phyloP scores from a whole-genome alignment of 257 asterid species.

The Scutellaria barbata region DNA sequence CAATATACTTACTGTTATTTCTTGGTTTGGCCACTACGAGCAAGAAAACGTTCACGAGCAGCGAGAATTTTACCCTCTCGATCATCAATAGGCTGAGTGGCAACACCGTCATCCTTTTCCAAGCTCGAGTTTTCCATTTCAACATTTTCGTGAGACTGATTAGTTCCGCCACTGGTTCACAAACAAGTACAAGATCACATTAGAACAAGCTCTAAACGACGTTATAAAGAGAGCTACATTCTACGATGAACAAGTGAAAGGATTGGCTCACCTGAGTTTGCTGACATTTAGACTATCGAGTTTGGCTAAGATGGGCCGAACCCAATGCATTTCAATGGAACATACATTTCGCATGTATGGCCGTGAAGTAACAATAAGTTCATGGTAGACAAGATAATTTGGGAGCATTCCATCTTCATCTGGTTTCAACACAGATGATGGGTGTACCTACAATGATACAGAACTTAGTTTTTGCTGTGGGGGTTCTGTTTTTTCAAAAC shows the following conservation, averaged over 20 bases:
- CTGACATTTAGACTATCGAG: slow-evolving; percentile 64
- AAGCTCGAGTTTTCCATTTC: slow-evolving; percentile 38
- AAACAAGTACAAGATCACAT: slow-evolving; percentile 24
- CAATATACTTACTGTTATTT: not conserved
- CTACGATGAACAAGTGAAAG: not conserved
- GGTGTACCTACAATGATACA: slow-evolving; percentile 68
- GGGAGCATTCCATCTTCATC: slow-evolving; percentile 95
- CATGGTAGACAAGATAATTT: slow-evolving; percentile 78
- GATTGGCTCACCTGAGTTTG: slow-evolving; percentile 65
- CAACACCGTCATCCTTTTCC: slow-evolving; percentile 40
- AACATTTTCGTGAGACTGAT: slow-evolving; percentile 38
- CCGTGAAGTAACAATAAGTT: slow-evolving; percentile 77
- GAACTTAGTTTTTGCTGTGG: not conserved
- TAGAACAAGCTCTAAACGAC: not conserved
- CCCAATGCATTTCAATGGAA: slow-evolving; percentile 85
- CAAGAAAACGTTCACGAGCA: slow-evolving; percentile 62
- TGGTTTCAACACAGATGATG: slow-evolving; percentile 72
- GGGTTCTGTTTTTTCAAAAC: not conserved
- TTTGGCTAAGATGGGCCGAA: slow-evolving; percentile 66
- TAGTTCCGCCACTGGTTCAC: slow-evolving; percentile 60
- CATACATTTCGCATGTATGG: slow-evolving; percentile 94
- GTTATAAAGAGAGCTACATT: too few species aligned
- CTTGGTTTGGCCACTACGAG: slow-evolving; percentile 41
- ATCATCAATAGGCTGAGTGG: slow-evolving; percentile 41
- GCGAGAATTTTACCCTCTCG: slow-evolving; percentile 46